phyloP scores from a whole-genome alignment of 2,329 filamentous ascomycete species.

The Monosporascus sp. region DNA sequence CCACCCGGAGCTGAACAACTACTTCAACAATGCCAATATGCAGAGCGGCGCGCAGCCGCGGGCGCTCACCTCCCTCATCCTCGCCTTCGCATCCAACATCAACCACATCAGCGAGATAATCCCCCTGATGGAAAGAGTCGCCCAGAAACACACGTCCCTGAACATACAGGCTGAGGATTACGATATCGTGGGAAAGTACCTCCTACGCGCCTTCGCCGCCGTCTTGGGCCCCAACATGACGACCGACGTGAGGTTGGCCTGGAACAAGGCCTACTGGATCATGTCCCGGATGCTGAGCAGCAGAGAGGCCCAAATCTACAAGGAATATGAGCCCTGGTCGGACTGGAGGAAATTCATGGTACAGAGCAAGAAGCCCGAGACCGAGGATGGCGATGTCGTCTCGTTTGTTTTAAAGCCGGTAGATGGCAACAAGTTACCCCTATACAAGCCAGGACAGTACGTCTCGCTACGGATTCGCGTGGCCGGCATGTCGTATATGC shows the following conservation, averaged over 20 bases:
- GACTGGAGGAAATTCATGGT: slow-evolving; percentile 65
- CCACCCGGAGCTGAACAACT: slow-evolving; percentile 60
- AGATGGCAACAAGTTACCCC: slow-evolving; percentile 54
- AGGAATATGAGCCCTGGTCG: slow-evolving; percentile 55
- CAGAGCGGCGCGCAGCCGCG: slow-evolving; percentile 55
- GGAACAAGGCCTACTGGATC: slow-evolving; percentile 67
- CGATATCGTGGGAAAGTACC: slow-evolving; percentile 61
- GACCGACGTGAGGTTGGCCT: slow-evolving; percentile 57
- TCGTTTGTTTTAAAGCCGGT: slow-evolving; percentile 65
- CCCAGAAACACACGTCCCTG: slow-evolving; percentile 69
- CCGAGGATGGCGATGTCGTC: slow-evolving; percentile 53
- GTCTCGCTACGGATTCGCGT: slow-evolving; percentile 58
- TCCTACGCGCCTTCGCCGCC: slow-evolving; percentile 60
- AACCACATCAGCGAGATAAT: slow-evolving; percentile 53
- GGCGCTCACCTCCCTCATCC: slow-evolving; percentile 59
- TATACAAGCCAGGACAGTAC: slow-evolving; percentile 67
- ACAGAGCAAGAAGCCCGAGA: slow-evolving; percentile 58
- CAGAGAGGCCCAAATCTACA: slow-evolving; percentile 59
- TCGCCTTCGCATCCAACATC: slow-evolving; percentile 67
- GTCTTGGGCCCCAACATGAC: slow-evolving; percentile 65
- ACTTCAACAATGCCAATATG: slow-evolving; percentile 67
- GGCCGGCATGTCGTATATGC: slow-evolving; percentile 50
- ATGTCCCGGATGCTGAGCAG: slow-evolving; percentile 68
- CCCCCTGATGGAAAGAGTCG: slow-evolving; percentile 50
- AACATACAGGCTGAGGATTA: slow-evolving; percentile 66